These are phyloP conservation scores for Suaeda aralocaspica DNA, from an alignment of 148 eudicot species.

Conservation along the genomic window DNA sequence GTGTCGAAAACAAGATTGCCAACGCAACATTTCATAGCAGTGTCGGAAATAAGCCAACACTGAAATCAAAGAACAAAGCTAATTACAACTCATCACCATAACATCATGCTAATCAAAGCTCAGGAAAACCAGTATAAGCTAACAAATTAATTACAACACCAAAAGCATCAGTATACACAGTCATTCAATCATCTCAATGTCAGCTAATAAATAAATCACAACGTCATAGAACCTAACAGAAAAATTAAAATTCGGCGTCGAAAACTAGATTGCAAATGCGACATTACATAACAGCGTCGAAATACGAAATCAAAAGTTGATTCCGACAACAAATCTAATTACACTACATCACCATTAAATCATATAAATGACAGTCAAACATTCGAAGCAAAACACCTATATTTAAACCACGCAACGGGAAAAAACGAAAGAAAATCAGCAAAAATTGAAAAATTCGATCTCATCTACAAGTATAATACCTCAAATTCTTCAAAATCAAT, in stretches of 20 bases:
- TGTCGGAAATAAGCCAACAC: too few species aligned
- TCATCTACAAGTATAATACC: neutral
- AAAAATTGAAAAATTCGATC: neutral
- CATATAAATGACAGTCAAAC: neutral
- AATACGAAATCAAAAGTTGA: neutral
- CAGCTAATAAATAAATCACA: neutral
- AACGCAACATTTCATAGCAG: too few species aligned
- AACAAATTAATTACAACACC: neutral
- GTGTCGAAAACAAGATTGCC: too few species aligned
- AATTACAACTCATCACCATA: too few species aligned
- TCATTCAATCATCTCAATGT: neutral
- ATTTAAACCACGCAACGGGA: neutral
- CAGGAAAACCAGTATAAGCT: neutral
- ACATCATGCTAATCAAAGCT: too few species aligned
- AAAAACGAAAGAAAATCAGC: neutral
- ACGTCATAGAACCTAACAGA: neutral
- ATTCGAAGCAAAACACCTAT: neutral
- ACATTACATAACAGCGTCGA: neutral
- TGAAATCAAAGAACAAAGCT: too few species aligned
- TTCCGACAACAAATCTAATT: neutral
- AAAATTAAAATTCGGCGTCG: neutral
- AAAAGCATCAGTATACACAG: neutral
- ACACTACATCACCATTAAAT: neutral
- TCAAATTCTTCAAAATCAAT: too few species aligned
- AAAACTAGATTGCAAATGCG: neutral